phyloP scores from a whole-genome alignment of 495 filamentous ascomycete species.

The Cladorrhinum samala region DNA sequence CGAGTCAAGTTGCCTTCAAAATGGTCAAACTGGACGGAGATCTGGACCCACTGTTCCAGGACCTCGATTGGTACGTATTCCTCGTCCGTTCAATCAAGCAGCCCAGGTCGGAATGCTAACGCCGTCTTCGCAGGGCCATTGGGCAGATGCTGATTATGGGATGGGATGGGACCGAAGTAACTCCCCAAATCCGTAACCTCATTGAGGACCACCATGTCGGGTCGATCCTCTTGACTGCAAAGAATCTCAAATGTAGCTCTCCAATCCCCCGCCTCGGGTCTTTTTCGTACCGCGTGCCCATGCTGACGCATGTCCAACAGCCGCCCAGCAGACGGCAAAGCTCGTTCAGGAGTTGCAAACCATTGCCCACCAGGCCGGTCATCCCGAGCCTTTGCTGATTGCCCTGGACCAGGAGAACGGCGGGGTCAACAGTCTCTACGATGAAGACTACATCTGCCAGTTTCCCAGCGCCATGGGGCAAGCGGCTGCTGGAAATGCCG shows the following conservation, averaged over 20 bases:
- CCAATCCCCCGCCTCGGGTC: background rate
- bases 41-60: slow-evolving; percentile 64
- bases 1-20: slow-evolving; percentile 1
- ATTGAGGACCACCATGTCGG: slow-evolving; percentile 81
- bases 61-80: slow-evolving; percentile 52
- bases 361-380: slow-evolving; percentile 78
- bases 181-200: slow-evolving; percentile 73
- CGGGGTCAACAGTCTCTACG: slow-evolving; percentile 87
- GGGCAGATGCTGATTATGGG: slow-evolving; percentile 95
- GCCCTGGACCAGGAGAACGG: slow-evolving; percentile 92
- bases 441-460: slow-evolving; percentile 85
- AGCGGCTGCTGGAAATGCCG: slow-evolving; percentile 72
- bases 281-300: background rate
- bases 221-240: slow-evolving; percentile 71
- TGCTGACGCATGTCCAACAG: slow-evolving; percentile 37
- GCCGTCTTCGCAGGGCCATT: slow-evolving; percentile 48
- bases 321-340: slow-evolving; percentile 74
- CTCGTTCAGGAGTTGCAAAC: slow-evolving; percentile 81
- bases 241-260: slow-evolving; percentile 76
- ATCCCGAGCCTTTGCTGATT: slow-evolving; percentile 77
- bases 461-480: slow-evolving; percentile 90
- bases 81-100: background rate
- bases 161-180: slow-evolving; percentile 85
- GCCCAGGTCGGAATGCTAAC: background rate
- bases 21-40: slow-evolving; percentile 44